A percentile compares a stretch with the other conserved stretches of the same genome.
Conservation (phyloP, 768 basidiomycete species). For the Psilocybe subaeruginosa region DNA sequence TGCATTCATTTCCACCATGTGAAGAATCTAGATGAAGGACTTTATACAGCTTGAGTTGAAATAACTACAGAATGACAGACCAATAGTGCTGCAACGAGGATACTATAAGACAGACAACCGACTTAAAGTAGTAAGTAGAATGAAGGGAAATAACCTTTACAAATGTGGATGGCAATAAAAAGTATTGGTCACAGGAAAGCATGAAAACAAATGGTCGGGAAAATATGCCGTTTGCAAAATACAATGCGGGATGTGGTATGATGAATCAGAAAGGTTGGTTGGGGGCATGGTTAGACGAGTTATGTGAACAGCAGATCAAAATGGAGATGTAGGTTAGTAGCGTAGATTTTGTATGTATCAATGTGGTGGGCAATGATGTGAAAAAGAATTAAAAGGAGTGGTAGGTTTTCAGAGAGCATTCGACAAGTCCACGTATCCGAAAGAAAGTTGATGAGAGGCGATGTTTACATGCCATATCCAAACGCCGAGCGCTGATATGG, state of each 20-base stretch:
- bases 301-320: constrained; percentile 46
- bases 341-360: constrained; percentile 44
- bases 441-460: constrained; percentile 24
- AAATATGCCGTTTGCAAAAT: constrained; percentile 69
- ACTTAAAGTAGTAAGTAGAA: constrained; percentile 50
- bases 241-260: constrained; percentile 57
- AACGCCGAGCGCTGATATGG: constrained; percentile 77
- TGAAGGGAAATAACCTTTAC: constrained; percentile 57
- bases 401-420: constrained; percentile 36
- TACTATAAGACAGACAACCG: constrained; percentile 75
- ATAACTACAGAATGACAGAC: constrained; percentile 77
- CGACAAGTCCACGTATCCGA: constrained; percentile 27
- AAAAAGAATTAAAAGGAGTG: constrained; percentile 40
- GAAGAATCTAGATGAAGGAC: constrained; percentile 44
- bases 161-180: constrained; percentile 51
- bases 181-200: constrained; percentile 48
- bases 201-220: constrained; percentile 56
- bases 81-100: constrained; percentile 60
- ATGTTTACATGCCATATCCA: constrained; percentile 78
- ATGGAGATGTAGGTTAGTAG: constrained; percentile 38
- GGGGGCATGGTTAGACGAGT: constrained; percentile 39
- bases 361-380: constrained; percentile 23
- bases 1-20: constrained; percentile 18
- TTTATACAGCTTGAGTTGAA: constrained; percentile 58
- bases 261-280: constrained; percentile 35